Evolutionary conservation across 1,139 yeast species (phyloP).

Genomic region (Protomyces arabidopsidicola): DNA sequence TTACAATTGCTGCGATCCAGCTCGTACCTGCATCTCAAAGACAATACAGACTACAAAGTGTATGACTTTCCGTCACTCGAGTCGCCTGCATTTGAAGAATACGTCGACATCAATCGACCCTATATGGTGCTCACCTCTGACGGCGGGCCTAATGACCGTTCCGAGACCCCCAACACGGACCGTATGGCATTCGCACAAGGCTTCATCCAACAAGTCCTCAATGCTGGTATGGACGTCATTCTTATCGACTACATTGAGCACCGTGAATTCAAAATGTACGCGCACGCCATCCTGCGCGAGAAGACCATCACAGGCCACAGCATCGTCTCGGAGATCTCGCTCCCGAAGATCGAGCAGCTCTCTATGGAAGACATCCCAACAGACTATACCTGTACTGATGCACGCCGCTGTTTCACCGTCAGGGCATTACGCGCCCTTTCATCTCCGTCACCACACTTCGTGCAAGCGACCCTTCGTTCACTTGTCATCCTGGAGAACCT

Average conservation of each 20-base stretch:
- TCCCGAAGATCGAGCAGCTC: background rate
- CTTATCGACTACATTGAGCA: constrained; percentile 14
- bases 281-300: constrained; percentile 10
- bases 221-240: constrained; percentile 17
- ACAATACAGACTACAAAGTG: constrained; percentile 10
- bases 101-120: constrained; percentile 27
- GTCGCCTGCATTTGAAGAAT: constrained; percentile 20
- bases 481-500: background rate
- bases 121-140: constrained; percentile 27
- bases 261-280: constrained; percentile 19
- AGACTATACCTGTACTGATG: background rate
- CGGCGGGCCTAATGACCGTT: background rate
- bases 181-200: background rate
- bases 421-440: background rate
- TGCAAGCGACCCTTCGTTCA: background rate
- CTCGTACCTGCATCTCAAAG: constrained; percentile 1
- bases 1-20: constrained; percentile 7
- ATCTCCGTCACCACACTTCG: background rate
- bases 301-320: background rate
- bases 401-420: background rate
- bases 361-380: background rate
- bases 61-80: constrained; percentile 8
- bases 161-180: background rate
- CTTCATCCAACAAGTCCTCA: background rate
- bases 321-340: background rate